A percentile compares a stretch with the other conserved stretches of the same genome.
These are phyloP conservation scores for Roridomyces roridus DNA, from an alignment of 768 basidiomycete genomes.

Conservation along the genomic window DNA sequence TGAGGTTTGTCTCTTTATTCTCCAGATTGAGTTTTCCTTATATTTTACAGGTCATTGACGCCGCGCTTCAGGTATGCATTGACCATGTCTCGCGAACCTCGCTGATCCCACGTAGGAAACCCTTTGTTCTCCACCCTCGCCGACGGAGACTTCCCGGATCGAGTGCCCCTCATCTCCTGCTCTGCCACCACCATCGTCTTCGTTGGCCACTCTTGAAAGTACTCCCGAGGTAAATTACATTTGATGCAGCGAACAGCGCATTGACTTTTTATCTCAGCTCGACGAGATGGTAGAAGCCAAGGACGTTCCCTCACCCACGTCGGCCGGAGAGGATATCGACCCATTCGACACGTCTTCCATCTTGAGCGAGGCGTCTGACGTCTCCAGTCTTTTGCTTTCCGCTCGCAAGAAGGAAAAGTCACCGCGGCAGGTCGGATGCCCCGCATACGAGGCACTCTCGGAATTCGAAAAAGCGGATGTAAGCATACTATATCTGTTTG, in stretches of 20 bases:
- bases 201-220: slow-evolving; percentile 2
- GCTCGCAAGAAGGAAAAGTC: slow-evolving; percentile 16
- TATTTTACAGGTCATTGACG: background rate
- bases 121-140: slow-evolving; percentile 8
- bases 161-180: slow-evolving; percentile 12
- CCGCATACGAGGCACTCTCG: slow-evolving; percentile 50
- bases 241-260: background rate
- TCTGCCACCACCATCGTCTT: slow-evolving; percentile 16
- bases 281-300: background rate
- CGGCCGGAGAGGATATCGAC: background rate
- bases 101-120: background rate
- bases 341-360: slow-evolving; percentile 27
- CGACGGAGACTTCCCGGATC: slow-evolving; percentile 2
- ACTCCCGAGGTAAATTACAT: slow-evolving; percentile 6
- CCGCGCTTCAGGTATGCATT: slow-evolving; percentile 2
- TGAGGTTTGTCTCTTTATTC: background rate
- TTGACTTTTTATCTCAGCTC: background rate
- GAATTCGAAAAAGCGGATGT: slow-evolving; percentile 60
- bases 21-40: background rate
- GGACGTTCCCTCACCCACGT: background rate
- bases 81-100: no score
- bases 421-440: slow-evolving; percentile 40
- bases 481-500: no score
- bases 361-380: slow-evolving; percentile 17
- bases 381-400: background rate